Conservation (phyloP, 768 basidiomycete genomes). For the Suillus ampliporus region DNA sequence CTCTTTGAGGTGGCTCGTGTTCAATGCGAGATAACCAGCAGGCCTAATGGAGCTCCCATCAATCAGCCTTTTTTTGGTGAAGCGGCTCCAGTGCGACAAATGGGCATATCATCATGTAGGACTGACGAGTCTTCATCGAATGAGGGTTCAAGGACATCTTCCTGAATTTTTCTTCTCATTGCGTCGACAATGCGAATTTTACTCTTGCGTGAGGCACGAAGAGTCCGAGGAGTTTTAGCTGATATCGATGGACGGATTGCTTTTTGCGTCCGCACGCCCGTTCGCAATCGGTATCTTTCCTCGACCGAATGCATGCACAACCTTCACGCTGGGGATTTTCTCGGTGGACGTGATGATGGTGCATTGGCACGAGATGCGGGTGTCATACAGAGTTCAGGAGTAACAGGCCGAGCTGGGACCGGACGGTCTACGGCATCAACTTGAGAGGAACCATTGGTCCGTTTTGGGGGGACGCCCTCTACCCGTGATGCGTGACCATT, state of each 20-base stretch:
- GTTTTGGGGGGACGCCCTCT: neutral
- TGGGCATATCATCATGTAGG: slow-evolving; percentile 24
- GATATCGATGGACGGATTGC: slow-evolving; percentile 16
- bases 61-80: neutral
- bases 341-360: slow-evolving; percentile 39
- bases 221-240: slow-evolving; percentile 21
- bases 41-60: slow-evolving; percentile 38
- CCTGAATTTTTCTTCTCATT: slow-evolving; percentile 66
- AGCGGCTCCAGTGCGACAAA: slow-evolving; percentile 50
- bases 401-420: slow-evolving; percentile 19
- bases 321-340: slow-evolving; percentile 59
- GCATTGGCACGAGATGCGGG: slow-evolving; percentile 29
- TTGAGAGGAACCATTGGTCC: neutral
- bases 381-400: slow-evolving; percentile 25
- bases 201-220: slow-evolving; percentile 40
- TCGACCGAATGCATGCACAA: slow-evolving; percentile 75
- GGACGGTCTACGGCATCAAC: slow-evolving; percentile 10
- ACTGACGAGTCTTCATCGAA: slow-evolving; percentile 28
- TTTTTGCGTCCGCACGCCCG: slow-evolving; percentile 24
- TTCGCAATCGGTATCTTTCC: slow-evolving; percentile 36
- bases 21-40: slow-evolving; percentile 39
- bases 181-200: slow-evolving; percentile 68
- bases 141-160: slow-evolving; percentile 24
- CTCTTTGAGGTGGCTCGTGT: slow-evolving; percentile 52
- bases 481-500: neutral